Evolutionary conservation across 1,139 yeast species (phyloP), one percentile per base, ranked within the genome.

Genomic region (Sugiyamaella castrensis): DNA sequence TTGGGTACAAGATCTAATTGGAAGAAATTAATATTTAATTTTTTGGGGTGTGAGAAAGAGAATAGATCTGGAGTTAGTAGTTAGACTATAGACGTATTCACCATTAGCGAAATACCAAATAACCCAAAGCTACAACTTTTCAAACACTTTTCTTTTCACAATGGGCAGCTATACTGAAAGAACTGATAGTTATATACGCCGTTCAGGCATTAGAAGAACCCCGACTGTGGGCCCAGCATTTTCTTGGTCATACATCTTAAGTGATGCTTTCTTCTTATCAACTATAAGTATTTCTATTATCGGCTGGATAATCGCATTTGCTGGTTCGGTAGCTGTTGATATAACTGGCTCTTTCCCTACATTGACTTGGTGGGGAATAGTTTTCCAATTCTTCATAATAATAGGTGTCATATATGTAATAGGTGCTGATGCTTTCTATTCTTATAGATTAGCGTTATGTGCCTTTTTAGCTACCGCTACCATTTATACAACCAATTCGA

Each of bases 301-400:
- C 41, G 74, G 74, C 44, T 92, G 98, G 98, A 73, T 88, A 52
- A 79, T 92, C 41, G 87, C 96, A 9, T 74, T 92, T 49, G 94
- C 84, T 4, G 96, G 97, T 1, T 87, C 95, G 10, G 82, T 86
- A 12, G 67, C 73, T 13, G 69, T 76, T 9, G 60, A 58, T 38
- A 60, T 59, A 10, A 50, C 58, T 1, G 65, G 66, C 39, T 27
- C 41, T 7, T 87, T 83, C 65, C 97, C 96, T 1, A 79, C 81
- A 57, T 86, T 92, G 67, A 79, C 94, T 8, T 92, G 98, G 98
- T 92, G 98, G 98, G 96, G 96, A 2, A 69, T 92, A n/a, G 92
- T 86, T 7, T 92, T 82, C 63, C 82, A 92, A 69, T 72, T 89
- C 32, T 57, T 86, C 33, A 63, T 88, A 36, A 76, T 87, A 29